These are phyloP conservation scores for Carex arenaria DNA, from an alignment of 202 grass and related monocot species.

Conservation along the genomic window DNA sequence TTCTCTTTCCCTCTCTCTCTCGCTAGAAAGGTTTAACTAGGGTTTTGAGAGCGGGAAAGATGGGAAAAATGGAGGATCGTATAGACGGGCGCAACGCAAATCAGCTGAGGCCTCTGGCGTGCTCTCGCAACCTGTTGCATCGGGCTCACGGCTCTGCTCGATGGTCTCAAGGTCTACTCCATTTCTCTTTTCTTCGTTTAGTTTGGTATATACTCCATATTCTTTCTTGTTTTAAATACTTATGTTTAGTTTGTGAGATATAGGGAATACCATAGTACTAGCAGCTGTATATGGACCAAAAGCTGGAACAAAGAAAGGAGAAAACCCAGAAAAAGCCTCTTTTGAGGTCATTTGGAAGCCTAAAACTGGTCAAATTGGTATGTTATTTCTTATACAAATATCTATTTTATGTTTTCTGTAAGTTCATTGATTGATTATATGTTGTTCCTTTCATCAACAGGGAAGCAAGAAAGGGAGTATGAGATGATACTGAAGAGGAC, in stretches of 20 bases:
- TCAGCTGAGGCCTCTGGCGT: slow-evolving; percentile 58
- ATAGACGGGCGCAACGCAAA: slow-evolving; percentile 54
- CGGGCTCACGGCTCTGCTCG: slow-evolving; percentile 84
- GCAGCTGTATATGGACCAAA: slow-evolving; percentile 86
- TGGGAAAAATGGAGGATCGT: slow-evolving; percentile 33
- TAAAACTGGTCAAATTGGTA: slow-evolving; percentile 78
- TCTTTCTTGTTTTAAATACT: not conserved
- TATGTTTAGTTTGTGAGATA: not conserved
- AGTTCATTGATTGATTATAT: not conserved
- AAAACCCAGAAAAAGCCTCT: slow-evolving; percentile 84
- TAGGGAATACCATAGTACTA: slow-evolving; percentile 66
- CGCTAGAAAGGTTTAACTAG: slow-evolving; percentile 19
- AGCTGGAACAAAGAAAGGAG: slow-evolving; percentile 76
- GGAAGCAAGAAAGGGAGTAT: slow-evolving; percentile 74
- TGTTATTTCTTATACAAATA: slow-evolving; percentile 7
- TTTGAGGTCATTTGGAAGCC: slow-evolving; percentile 96
- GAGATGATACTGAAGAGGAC: slow-evolving; percentile 84
- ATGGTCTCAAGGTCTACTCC: slow-evolving; percentile 62
- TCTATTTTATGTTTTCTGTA: not conserved
- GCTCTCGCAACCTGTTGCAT: slow-evolving; percentile 65
- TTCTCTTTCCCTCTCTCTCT: not conserved
- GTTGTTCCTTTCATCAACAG: slow-evolving; percentile 19
- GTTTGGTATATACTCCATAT: not conserved
- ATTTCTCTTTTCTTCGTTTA: not conserved
- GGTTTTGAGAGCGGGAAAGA: slow-evolving; percentile 17